phyloP scores from a whole-genome alignment of 495 filamentous ascomycete species.

The Hypoxylon cercidicola region DNA sequence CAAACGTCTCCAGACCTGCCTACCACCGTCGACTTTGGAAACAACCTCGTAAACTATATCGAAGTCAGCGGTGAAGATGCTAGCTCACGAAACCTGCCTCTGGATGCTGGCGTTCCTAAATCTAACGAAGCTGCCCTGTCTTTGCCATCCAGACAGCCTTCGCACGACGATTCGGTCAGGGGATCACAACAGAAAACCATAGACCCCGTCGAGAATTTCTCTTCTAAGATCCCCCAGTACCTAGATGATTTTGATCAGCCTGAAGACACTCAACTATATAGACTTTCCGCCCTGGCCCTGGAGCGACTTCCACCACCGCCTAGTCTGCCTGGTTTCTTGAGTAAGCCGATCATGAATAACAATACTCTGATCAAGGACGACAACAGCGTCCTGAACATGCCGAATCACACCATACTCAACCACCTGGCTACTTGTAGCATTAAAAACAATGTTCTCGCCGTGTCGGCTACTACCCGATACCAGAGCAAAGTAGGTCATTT shows the following conservation, averaged over 20 bases:
- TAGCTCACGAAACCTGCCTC: constrained; percentile 38
- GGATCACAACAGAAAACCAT: constrained; percentile 54
- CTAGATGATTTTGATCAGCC: constrained; percentile 85
- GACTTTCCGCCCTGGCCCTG: constrained; percentile 73
- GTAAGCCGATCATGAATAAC: constrained; percentile 93
- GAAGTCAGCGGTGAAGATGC: constrained; percentile 86
- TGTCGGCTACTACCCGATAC: constrained; percentile 95
- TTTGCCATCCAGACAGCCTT: constrained; percentile 48
- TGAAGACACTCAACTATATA: constrained; percentile 76
- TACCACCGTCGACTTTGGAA: constrained; percentile 95
- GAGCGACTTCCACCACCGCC: constrained; percentile 84
- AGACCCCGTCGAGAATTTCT: constrained; percentile 61
- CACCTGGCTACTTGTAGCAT: constrained; percentile 99
- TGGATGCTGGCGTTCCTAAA: constrained; percentile 42
- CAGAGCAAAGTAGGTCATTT: constrained; percentile 83
- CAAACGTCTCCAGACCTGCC: constrained; percentile 84
- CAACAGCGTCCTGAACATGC: constrained; percentile 93
- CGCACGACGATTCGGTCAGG: constrained; percentile 54
- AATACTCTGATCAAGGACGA: constrained; percentile 94
- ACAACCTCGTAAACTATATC: constrained; percentile 96
- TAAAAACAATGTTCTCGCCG: constrained; percentile 94
- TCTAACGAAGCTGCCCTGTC: constrained; percentile 43
- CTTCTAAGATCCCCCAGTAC: constrained; percentile 79
- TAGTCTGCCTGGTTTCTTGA: constrained; percentile 87
- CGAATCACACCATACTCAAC: constrained; percentile 96